Evolutionary conservation across 2,329 filamentous ascomycete genomes (phyloP), one percentile per base, ranked within the genome.

Genomic region (Fonsecaea nubica): DNA sequence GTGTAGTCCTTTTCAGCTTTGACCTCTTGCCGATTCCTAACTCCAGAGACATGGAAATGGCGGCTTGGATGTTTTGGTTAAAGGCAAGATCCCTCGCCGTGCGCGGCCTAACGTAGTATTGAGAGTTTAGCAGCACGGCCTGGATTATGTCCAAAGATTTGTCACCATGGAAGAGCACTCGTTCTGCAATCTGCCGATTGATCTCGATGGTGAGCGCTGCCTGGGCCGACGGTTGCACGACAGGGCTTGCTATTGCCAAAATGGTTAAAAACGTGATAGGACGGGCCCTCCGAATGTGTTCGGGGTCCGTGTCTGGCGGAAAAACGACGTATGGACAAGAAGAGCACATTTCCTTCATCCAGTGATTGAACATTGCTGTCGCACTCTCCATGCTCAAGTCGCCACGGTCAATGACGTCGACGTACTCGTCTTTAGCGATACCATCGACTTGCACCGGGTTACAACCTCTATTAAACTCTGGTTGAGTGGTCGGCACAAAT

Each of bases 131-230:
- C 64, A 92, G 84, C 54, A 96, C 79, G 1, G 91, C 87, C 78
- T 96, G 92, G 10, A 95, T 86, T 5, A 96, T 82, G 77, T 96
- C 92, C n/a, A 96, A 78, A 38, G 86, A 92, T 80, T 96, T 96
- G 71, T 92, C 89, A 15, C 91, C 92, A 5, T 86, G 86, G 38
- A 93, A 81, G 71, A 95, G 85, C 38, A 93, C 85, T 70, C 87
- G 88, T 55, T 94, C 89, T 2, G 90, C 90, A 61, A 95, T 86
- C 18, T 88, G 82, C 67, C 88, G 86, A 80, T 92, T 90, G 62
- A 92, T 78, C 72, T 95, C 89, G 67, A 85, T 85, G 5, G 88
- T 85, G 12, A 96, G 79, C 25, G 82, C 79, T 9, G 85, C 81
- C 74, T 93, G 90, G 2, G 82, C 74, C 1, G 85, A 80, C 15